Percentiles rank a stretch among this genome's conserved stretches.
Evolutionary conservation across 2,329 filamentous ascomycete genomes (phyloP).

Genomic region (Colletotrichum acutatum): DNA sequence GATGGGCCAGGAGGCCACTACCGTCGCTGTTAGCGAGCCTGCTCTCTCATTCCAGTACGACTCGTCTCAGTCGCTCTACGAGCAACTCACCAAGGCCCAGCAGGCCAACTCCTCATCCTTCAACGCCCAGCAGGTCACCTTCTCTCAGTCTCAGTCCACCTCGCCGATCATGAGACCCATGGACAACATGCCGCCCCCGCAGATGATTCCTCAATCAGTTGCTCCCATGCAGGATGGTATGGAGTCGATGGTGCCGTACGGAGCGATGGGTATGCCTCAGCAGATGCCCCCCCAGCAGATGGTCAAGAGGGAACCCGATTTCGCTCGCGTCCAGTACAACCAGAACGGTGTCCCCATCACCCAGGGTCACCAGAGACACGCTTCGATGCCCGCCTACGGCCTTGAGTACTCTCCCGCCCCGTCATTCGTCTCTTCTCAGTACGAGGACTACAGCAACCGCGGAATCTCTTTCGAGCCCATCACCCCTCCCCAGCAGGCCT

Average conservation of each 20-base stretch:
- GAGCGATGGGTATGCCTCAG: conserved; percentile 62
- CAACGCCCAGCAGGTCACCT: conserved; percentile 78
- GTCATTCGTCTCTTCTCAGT: conserved; percentile 98
- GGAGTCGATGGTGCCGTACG: conserved; percentile 79
- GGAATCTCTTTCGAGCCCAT: conserved; percentile 97
- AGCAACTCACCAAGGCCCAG: conserved; percentile 99
- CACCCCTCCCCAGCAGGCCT: conserved; percentile 91
- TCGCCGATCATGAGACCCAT: conserved; percentile 91
- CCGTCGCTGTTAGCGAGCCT: conserved; percentile 95
- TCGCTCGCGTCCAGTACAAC: conserved; percentile 85
- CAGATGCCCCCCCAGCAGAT: conserved; percentile 60
- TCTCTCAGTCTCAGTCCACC: conserved; percentile 80
- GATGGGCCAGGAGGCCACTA: conserved; percentile 98
- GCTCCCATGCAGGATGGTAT: conserved; percentile 70
- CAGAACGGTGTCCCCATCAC: conserved; percentile 88
- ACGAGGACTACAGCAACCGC: conserved; percentile 96
- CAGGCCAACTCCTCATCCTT: conserved; percentile 99
- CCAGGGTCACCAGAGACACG: conserved; percentile 89
- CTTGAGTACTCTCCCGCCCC: conserved; percentile 98
- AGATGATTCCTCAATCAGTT: conserved; percentile 75
- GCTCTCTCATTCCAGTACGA: conserved; percentile 99
- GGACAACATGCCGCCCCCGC: conserved; percentile 93
- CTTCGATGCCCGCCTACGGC: conserved; percentile 95
- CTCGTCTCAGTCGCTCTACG: conserved; percentile 97
- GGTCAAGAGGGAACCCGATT: conserved; percentile 92